Evolutionary conservation across 148 eudicot species (phyloP).

Genomic region (Nyssa sinensis): DNA sequence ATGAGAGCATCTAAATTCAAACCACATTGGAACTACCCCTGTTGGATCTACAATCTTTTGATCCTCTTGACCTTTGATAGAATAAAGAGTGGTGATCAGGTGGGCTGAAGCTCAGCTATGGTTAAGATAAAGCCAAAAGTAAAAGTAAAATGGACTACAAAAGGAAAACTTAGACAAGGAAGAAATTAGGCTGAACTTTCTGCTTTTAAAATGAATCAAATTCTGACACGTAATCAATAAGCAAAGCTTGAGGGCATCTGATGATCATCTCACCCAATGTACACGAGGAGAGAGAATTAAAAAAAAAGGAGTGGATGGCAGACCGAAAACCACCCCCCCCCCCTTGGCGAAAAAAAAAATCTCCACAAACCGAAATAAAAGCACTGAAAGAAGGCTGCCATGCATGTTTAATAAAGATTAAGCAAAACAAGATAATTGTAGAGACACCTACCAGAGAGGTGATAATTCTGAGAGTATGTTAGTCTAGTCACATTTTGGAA

Average conservation of each 20-base stretch:
- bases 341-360: neutral
- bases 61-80: neutral
- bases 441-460: slow-evolving; percentile 64
- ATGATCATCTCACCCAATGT: neutral
- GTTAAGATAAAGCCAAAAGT: neutral
- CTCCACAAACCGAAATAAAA: neutral
- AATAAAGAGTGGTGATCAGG: neutral
- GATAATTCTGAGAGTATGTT: slow-evolving; percentile 89
- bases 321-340: neutral
- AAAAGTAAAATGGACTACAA: too few relatives aligned
- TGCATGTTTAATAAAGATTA: neutral
- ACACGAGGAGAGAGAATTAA: neutral
- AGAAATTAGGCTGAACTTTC: slow-evolving; percentile 1
- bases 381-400: neutral
- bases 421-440: neutral
- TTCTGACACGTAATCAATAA: neutral
- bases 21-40: neutral
- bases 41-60: neutral
- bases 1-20: neutral
- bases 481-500: slow-evolving; percentile 80
- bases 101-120: neutral
- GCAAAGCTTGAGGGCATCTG: neutral
- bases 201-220: neutral
- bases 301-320: neutral
- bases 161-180: neutral